A percentile compares a stretch with the other conserved stretches of the same genome.
Conservation (phyloP, 2,329 filamentous ascomycete species). For the Paraconiothyrium sp. region DNA sequence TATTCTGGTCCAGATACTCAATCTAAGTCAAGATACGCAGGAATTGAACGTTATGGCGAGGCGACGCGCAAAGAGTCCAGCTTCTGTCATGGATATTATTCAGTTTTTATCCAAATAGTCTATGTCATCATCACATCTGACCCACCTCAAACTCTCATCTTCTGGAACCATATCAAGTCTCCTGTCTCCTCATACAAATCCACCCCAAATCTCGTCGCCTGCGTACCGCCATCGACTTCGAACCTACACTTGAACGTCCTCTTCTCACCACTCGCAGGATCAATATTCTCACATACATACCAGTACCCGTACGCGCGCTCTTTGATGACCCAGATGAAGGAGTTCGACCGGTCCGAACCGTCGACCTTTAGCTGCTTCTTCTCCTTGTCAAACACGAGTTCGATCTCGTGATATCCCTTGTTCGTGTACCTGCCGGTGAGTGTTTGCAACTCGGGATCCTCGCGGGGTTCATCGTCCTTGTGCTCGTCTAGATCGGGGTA, state of each 20-base stretch:
- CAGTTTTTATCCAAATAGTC: no score
- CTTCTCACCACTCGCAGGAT: background rate
- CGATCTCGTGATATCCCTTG: constrained; percentile 4
- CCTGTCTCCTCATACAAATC: background rate
- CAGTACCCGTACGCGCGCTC: constrained; percentile 4
- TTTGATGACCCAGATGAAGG: background rate
- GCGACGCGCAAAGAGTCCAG: no score
- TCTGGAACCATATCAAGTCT: constrained; percentile 2
- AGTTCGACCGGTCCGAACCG: background rate
- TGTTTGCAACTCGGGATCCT: background rate
- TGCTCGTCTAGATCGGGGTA: background rate
- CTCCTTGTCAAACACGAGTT: background rate
- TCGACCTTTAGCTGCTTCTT: background rate
- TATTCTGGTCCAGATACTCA: no score
- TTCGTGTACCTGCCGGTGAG: background rate
- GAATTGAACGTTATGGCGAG: no score
- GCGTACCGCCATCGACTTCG: background rate
- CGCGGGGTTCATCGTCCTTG: background rate
- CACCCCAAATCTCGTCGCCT: background rate
- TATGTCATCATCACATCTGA: no score
- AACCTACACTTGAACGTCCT: background rate
- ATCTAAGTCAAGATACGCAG: no score
- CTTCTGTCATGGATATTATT: no score
- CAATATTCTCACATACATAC: background rate
- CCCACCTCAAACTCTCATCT: background rate